Evolutionary conservation across 352 stramenopile genomes (phyloP), one percentile per base, ranked within the genome.

Genomic region (Globisporangium acanthophoron): DNA sequence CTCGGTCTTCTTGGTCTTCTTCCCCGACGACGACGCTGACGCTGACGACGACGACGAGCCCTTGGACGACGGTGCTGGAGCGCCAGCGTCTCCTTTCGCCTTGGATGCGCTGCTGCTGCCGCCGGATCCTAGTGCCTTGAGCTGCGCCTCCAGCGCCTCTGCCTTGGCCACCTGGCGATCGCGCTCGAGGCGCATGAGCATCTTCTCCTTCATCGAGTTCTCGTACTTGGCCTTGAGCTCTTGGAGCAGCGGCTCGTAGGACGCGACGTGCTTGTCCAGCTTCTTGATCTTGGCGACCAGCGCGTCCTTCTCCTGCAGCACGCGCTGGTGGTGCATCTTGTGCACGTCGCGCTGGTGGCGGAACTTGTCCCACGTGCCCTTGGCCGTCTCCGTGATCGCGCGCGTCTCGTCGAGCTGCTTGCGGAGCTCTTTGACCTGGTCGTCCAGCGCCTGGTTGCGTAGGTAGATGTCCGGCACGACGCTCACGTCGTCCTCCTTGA

Each of bases 191-290:
- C 90, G 85, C 83, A 97, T 96, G 33, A 98, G 86, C 93, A 98
- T 98, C 66, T 98, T 98, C 67, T 98, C 94, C 67, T 98, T 98
- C 86, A 98, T 98, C 7, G 89, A 91, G 49, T 89, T 88, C 64
- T 97, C 88, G 65, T 98, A 97, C 70, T 98, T 98, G 54, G 73
- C 65, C 61, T 97, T 94, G 33, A 98, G 74, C 59, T 98, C 92
- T 56, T 96, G 76, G 13, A 98, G 76, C 58, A 96, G 70, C 35
- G 92, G 94, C 67, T 98, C 94, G 61, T 98, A 98, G 3, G 86
- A 75, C 11, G 90, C 76, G 21, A 93, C 90, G 61, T 98, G 91
- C 41, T 93, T 87, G 55, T 97, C 90, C 21, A 98, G 74, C 35
- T 91, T 90, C 61, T 88, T 90, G 56, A 98, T 92, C 68, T 98